Base-by-base conservation (phyloP, 345 rosid species). In the Sapria himalayana region DNA sequence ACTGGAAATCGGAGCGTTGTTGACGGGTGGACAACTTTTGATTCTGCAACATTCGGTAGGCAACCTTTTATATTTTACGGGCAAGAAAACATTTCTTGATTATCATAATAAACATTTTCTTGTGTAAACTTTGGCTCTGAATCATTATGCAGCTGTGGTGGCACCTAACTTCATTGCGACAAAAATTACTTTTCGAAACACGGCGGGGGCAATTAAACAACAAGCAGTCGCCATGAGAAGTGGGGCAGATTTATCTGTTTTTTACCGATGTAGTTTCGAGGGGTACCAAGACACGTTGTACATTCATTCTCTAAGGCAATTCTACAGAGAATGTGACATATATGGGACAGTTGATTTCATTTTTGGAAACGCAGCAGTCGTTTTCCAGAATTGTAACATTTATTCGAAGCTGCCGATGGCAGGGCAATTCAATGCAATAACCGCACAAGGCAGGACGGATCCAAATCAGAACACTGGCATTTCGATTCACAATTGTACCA, bases 321-420 rank as follows among this genome's bases (percentile, higher is more conserved):
- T 81, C 56, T 86, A 86, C 15, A 61, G 94, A 6, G 92, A 76
- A 37, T 86, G 97, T 14, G 89, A 86, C 15, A 51, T 86, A 4
- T 86, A 78, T 17, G 97, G 97, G 1, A 86, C 97, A 0, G 89
- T 81, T 2, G 97, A 86, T 27, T 86, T 75, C 55, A 81, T 86
- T 25, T 86, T 86, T 15, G 97, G 97, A 7, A 86, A 86, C 31
- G 97, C 92, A 0, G 94, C 92, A 0, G 94, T 62, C 6, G 80
- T 86, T 19, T 49, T 81, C 29, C 94, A 81, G 41, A 69, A 66
- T 53, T 81, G 97, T 59, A 76, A 68, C 43, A 1, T 86, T 7
- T 78, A 71, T 31, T 80, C 94, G 0, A 66, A 92, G 27, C 65
- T 57, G 8, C 82, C 97, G 0, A 59, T 78, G 71, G 52, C 21